phyloP scores from a whole-genome alignment of 257 asterid species.

The Solanum arcanum region DNA sequence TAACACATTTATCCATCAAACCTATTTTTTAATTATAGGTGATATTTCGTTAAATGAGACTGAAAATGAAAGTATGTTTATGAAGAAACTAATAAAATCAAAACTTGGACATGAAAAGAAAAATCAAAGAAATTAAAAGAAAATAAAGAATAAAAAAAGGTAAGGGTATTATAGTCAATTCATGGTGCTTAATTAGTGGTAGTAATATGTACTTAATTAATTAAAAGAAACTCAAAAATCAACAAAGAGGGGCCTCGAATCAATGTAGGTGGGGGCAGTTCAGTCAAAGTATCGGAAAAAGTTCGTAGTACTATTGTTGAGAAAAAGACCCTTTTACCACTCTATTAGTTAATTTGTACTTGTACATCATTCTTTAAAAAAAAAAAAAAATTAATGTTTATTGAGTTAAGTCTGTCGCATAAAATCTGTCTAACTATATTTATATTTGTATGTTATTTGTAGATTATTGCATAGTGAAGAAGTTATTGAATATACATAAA shows the following conservation, averaged over 20 bases:
- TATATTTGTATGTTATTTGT: no score
- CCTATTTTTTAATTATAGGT: no score
- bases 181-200: background rate
- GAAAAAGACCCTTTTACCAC: background rate
- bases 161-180: background rate
- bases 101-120: background rate
- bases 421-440: no score
- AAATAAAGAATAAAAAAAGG: background rate
- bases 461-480: no score
- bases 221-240: conserved; percentile 14
- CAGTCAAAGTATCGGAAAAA: conserved; percentile 41
- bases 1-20: no score
- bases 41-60: background rate
- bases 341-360: background rate
- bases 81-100: background rate
- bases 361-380: no score
- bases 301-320: background rate
- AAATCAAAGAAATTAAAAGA: background rate
- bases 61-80: no score
- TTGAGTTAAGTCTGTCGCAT: no score
- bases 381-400: rapidly evolving
- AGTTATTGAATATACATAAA: rapidly evolving
- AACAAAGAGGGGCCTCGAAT: conserved; percentile 46
- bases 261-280: conserved; percentile 35
- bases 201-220: background rate